Base-by-base conservation (phyloP, 2,329 filamentous ascomycete species). In the Epichloe aotearoae region DNA sequence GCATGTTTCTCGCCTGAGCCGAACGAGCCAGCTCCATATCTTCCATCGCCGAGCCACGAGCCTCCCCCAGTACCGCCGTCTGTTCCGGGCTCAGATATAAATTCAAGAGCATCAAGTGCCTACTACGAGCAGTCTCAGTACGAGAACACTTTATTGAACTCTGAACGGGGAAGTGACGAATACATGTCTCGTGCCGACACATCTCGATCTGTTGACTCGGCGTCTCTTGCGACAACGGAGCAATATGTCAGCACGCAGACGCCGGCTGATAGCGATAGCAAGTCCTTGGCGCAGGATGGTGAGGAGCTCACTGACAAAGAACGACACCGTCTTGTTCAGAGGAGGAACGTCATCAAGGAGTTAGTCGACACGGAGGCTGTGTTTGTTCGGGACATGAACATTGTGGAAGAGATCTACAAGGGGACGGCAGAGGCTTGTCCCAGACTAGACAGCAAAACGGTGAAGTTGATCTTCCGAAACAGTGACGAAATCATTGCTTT, bases 391-490 rank as follows among this genome's bases (percentile, higher is more conserved):
- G 93, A 98, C 64, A 91, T 98, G 88, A 95, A 90, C 64, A 91
- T 98, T 49, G 85, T 95, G 2, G 88, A 95, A 61, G 90, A 97
- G 62, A 97, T 98, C 50, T 98, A 97, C 74, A 95, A 94, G 67
- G 89, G 88, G 42, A 97, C 93, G 1, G 87, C 88, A 1, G 82
- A 86, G 57, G 85, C 86, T 11, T 89, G 86, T 51, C 81, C 88
- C 8, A 81, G 88, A 55, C 77, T 96, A 30, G 87, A 86, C 42
- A 72, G 79, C 41, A 86, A 91, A 56, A 95, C 95, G 55, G 83
- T 94, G 59, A 95, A 90, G 63, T 76, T 86, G 12, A 80, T 98
- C 15, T 98, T 98, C 66, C 84, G 88, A 55, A 98, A 98, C 62
- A 90, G 86, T 4, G 86, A 93, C 59, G 86, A 95, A 59, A 83